Evolutionary conservation across 1,139 yeast genomes (phyloP).

Genomic region (Pichia sp.): DNA sequence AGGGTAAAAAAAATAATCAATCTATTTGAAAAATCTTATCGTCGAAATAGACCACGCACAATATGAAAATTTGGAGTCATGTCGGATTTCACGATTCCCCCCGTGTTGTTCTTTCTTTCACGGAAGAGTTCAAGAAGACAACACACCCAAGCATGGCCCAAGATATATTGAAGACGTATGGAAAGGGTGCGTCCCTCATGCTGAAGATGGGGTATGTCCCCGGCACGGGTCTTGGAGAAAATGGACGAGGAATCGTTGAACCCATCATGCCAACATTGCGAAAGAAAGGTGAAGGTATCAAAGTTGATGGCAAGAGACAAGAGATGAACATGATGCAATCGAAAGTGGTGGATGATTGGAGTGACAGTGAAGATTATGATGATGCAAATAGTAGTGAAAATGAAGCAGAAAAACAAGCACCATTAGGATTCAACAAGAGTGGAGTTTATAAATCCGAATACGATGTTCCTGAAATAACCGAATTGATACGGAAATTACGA

Average conservation of each 20-base stretch:
- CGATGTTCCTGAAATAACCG: slow-evolving; percentile 32
- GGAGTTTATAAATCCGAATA: slow-evolving; percentile 15
- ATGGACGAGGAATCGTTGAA: slow-evolving; percentile 67
- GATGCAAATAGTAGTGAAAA: slow-evolving; percentile 21
- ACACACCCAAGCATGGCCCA: neutral
- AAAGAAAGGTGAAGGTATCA: slow-evolving; percentile 73
- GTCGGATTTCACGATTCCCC: no score
- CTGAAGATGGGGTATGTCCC: slow-evolving; percentile 83
- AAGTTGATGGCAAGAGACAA: slow-evolving; percentile 39
- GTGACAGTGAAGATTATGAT: slow-evolving; percentile 18
- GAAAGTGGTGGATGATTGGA: slow-evolving; percentile 14
- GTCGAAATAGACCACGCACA: no score
- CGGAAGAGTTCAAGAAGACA: no score
- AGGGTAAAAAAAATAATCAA: no score
- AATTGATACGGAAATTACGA: slow-evolving; percentile 40
- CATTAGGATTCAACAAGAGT: slow-evolving; percentile 18
- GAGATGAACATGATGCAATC: slow-evolving; percentile 22
- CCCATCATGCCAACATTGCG: slow-evolving; percentile 74
- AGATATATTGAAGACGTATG: slow-evolving; percentile 44
- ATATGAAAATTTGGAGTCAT: no score
- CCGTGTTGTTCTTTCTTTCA: no score
- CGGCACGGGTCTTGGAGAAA: slow-evolving; percentile 80
- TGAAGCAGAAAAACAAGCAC: slow-evolving; percentile 9
- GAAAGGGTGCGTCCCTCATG: slow-evolving; percentile 82
- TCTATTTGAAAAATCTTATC: no score